Conservation (phyloP, 2,329 filamentous ascomycete species). For the Pyrenophora tritici-repentis region DNA sequence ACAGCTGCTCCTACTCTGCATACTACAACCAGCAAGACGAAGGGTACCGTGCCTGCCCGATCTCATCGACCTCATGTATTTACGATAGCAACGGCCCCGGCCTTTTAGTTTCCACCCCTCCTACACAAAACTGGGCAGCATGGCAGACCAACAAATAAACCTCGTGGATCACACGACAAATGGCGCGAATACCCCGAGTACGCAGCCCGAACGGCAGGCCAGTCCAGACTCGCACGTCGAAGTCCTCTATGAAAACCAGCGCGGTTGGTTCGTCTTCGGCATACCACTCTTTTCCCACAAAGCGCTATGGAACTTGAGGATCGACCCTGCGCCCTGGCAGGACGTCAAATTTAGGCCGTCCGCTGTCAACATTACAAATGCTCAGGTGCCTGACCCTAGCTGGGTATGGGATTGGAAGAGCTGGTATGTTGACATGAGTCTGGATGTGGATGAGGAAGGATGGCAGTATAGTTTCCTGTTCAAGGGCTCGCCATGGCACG, state of each 20-base stretch:
- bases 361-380: conserved; percentile 76
- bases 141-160: conserved; percentile 66
- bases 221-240: conserved; percentile 61
- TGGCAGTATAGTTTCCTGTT: conserved; percentile 98
- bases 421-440: conserved; percentile 78
- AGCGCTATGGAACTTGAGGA: conserved; percentile 72
- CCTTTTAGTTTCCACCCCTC: conserved; percentile 13
- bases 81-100: conserved; percentile 34
- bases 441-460: conserved; percentile 83
- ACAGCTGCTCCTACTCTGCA: too few relatives aligned
- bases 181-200: conserved; percentile 40
- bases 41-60: conserved; percentile 26
- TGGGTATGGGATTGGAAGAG: conserved; percentile 87
- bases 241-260: conserved; percentile 92
- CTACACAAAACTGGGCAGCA: conserved; percentile 13
- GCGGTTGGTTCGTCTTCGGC: conserved; percentile 87
- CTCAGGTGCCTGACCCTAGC: conserved; percentile 89
- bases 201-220: conserved; percentile 20
- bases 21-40: neutral
- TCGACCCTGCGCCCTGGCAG: conserved; percentile 88
- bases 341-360: conserved; percentile 63
- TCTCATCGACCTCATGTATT: conserved; percentile 33
- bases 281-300: conserved; percentile 85
- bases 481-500: conserved; percentile 71
- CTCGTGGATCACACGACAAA: conserved; percentile 63